These are phyloP conservation scores for Sphaceloma murrayae DNA, from an alignment of 2,329 filamentous ascomycete genomes.

Conservation along the genomic window DNA sequence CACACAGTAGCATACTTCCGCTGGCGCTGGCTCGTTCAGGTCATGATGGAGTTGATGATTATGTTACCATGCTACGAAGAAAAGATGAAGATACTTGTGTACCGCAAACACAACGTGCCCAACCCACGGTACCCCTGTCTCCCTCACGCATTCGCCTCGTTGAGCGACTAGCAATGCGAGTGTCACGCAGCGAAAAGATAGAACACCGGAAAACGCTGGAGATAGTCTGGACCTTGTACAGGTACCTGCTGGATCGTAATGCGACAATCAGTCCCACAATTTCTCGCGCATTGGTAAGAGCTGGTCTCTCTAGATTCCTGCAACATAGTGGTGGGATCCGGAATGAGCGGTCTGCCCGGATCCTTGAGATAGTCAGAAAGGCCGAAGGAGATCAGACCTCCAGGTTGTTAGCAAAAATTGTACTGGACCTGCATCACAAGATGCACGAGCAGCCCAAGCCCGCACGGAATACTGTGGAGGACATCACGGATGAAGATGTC, in stretches of 20 bases:
- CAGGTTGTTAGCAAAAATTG: background rate
- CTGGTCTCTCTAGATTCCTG: conserved; percentile 1
- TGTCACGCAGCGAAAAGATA: conserved; percentile 5
- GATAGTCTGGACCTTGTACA: background rate
- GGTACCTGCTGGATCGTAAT: background rate
- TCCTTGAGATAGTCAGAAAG: background rate
- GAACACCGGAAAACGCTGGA: background rate
- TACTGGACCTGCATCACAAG: too few species aligned
- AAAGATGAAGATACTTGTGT: background rate
- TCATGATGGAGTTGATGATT: background rate
- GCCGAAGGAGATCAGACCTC: background rate
- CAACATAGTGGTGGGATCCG: background rate
- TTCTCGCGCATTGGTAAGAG: conserved; percentile 3
- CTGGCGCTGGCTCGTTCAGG: conserved; percentile 6
- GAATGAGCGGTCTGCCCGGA: background rate
- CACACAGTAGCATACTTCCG: background rate
- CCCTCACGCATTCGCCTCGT: background rate
- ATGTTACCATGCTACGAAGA: background rate
- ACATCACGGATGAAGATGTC: too few species aligned
- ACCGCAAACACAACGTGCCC: too few species aligned
- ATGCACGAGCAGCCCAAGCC: too few species aligned
- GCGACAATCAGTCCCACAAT: background rate
- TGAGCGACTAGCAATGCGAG: conserved; percentile 2
- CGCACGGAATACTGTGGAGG: too few species aligned
- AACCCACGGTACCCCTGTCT: too few species aligned